Percentiles rank a stretch among this genome's conserved stretches.
Evolutionary conservation across 441 rosid species (phyloP).

Genomic region (Theobroma grandiflorum): DNA sequence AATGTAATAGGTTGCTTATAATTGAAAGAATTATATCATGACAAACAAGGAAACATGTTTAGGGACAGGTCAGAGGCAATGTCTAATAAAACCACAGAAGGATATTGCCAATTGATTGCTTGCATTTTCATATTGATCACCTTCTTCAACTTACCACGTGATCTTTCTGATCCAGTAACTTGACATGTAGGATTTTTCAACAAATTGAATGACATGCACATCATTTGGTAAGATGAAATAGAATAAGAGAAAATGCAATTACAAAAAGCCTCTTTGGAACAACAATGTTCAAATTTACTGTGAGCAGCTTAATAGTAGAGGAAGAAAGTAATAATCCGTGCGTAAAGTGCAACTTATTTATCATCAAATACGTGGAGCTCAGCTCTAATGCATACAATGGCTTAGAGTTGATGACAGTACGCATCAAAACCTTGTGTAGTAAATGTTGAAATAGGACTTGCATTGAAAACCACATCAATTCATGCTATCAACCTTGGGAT

Average conservation of each 20-base stretch:
- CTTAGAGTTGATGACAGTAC: too few relatives aligned
- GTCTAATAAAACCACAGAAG: too few relatives aligned
- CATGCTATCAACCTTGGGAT: too few relatives aligned
- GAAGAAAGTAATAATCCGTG: slow-evolving; percentile 25
- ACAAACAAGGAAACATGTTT: too few relatives aligned
- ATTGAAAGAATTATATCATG: too few relatives aligned
- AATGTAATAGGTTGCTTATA: too few relatives aligned
- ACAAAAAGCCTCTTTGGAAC: slow-evolving; percentile 7
- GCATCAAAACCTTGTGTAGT: too few relatives aligned
- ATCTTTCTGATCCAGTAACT: slow-evolving; percentile 5
- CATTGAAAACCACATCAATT: too few relatives aligned
- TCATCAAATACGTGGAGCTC: slow-evolving; percentile 34
- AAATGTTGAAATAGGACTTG: too few relatives aligned
- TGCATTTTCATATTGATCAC: slow-evolving; percentile 3
- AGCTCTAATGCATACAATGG: slow-evolving; percentile 25
- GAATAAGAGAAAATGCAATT: background rate
- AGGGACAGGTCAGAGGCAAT: too few relatives aligned
- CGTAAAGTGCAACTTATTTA: slow-evolving; percentile 30
- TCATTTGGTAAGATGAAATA: slow-evolving; percentile 7
- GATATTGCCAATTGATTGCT: background rate
- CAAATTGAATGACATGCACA: background rate
- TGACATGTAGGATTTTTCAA: slow-evolving; percentile 15
- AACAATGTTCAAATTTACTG: background rate
- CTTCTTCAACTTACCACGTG: slow-evolving; percentile 8
- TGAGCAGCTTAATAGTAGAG: slow-evolving; percentile 11